Evolutionary conservation across 75 land plant species (phyloP), one percentile per base, ranked within the genome.

Genomic region (Sequoia sempervirens): DNA sequence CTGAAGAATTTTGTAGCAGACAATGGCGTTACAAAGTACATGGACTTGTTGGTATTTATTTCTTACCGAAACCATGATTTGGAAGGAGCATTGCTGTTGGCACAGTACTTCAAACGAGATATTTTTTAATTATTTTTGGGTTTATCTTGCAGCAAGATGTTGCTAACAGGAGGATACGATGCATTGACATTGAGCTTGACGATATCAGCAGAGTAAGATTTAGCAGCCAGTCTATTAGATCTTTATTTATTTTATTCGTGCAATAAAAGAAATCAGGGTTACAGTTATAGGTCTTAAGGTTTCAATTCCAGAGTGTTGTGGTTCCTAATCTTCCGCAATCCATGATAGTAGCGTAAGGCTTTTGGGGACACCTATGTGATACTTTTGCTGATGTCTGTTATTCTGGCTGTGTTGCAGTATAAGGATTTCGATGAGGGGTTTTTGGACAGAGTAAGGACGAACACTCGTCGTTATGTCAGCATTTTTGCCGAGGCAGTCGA

Each of bases 401-500:
- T 1, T 23, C 26, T 23, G 26, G 26, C 50, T 52, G 2, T 46
- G 11, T 74, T 68, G 46, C 84, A 94, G 93, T 96, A 90, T 66
- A 94, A 92, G 85, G 99, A 90, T 64, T 66, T 80, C 58, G 98
- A 94, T 86, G 92, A 93, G 76, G 90, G 87, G 12, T 93, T 97
- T 79, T 83, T 94, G 61, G 90, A 88, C 45, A 83, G 98, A 34
- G 91, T 96, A 23, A 89, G 92, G 72, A 93, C 88, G 68, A 97
- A 97, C 82, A 92, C 99, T 14, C 86, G 91, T 38, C 85, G 99
- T 15, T 97, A 97, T 81, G 69, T 97, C 43, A 91, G 91, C 11
- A 85, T 97, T 40, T 97, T 97, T 85, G 94, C 93, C 0, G 92
- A 92, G 12, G 99, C 95, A 13, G 88, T 96, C 58, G 99, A 97